Base-by-base conservation (phyloP, 2,329 filamentous ascomycete species). In the Colletotrichum kahawae region DNA sequence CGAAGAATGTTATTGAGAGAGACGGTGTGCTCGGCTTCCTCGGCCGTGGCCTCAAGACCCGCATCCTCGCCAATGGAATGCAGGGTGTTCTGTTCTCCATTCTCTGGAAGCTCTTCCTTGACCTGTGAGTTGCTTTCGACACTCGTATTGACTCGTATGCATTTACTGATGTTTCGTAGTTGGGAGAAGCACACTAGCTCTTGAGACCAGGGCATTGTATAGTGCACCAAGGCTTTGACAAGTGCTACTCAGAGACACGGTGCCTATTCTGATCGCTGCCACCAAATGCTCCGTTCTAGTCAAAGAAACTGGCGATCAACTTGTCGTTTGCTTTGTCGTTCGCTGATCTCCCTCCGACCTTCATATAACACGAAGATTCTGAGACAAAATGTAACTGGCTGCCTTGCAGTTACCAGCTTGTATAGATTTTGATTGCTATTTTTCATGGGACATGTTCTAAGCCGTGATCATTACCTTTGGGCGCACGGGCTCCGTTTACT, bases 61-160 rank as follows among this genome's bases (percentile, higher is more conserved):
- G 87, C 9, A 88, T 88, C 8, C 73, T 88, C n/a, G 85, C 84
- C 77, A 88, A 88, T 66, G 87, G 87, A 0, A 77, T 88, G 3
- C 87, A 88, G 67, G 85, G 87, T 0, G 78, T 88, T 5, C 21
- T 88, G 4, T 88, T 88, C 66, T 87, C 86, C 5, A 88, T 88
- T 18, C 77, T 88, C 2, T 88, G 87, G 87, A 88, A 88, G 67
- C 74, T 88, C 1, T 88, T 88, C 72, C 78, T 88, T 13, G 86
- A 88, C 57, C 62, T 88, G 87, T 88, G 51, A 82, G 87, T 84
- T 70, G 8, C 36, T n/a, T 33, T 16, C 12, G 10, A 5, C 0
- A n/a, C 7, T 18, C 2, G 16, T 10, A 60, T 14, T 33, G 43
- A 27, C 60, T 16, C 7, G 0, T 14, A 29, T 21, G 24, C 18